These are phyloP conservation scores for Luffa aegyptiaca DNA, from an alignment of 306 rosid genomes.

Conservation along the genomic window DNA sequence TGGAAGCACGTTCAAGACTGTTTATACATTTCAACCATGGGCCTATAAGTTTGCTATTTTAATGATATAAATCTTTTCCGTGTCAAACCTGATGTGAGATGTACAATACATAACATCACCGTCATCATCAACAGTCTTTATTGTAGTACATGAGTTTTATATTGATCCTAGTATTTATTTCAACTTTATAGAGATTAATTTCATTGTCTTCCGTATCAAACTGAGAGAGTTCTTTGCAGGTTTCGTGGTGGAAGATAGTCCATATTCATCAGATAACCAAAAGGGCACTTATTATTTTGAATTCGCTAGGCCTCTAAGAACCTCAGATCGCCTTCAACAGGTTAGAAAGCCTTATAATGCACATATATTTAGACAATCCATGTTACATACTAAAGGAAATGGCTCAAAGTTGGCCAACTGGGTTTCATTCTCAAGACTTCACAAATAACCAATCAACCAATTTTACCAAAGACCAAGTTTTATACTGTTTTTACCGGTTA, in stretches of 20 bases:
- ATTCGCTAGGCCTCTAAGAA: constrained; percentile 92
- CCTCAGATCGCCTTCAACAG: constrained; percentile 95
- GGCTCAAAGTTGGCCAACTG: background rate
- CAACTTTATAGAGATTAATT: background rate
- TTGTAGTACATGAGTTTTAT: background rate
- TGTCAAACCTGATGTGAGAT: background rate
- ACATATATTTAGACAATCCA: constrained; percentile 12
- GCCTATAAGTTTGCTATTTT: background rate
- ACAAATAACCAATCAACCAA: background rate
- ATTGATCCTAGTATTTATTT: background rate
- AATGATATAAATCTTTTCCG: background rate
- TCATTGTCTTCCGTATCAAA: background rate
- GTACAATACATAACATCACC: background rate
- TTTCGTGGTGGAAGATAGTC: constrained; percentile 74
- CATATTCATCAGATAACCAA: constrained; percentile 57
- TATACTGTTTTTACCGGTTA: background rate
- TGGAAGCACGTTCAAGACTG: background rate
- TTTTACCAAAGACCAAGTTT: background rate
- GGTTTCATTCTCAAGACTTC: background rate
- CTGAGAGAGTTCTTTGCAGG: constrained; percentile 31
- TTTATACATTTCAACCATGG: background rate
- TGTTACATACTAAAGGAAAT: background rate
- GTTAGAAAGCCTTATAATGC: constrained; percentile 31
- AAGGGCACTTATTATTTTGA: constrained; percentile 79
- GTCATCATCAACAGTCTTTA: background rate